phyloP scores from a whole-genome alignment of 441 rosid genomes.

The Corymbia calophylla region DNA sequence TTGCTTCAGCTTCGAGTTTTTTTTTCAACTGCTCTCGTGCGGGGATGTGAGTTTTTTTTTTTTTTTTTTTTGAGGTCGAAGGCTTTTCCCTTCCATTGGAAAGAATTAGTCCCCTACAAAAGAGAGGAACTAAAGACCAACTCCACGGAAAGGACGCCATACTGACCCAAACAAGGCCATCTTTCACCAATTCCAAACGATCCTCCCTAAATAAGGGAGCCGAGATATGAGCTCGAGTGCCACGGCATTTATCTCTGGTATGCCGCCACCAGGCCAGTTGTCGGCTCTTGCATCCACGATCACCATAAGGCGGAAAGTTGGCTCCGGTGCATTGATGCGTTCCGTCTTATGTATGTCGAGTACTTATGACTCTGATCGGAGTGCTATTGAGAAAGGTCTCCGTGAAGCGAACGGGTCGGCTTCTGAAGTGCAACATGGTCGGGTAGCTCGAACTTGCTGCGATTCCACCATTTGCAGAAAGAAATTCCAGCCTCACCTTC shows the following conservation, averaged over 20 bases:
- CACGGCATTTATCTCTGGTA: conserved; percentile 29
- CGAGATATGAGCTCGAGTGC: conserved; percentile 16
- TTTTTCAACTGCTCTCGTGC: not conserved
- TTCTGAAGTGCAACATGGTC: conserved; percentile 27
- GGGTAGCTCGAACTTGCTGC: conserved; percentile 19
- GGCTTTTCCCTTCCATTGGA: conserved; percentile 9
- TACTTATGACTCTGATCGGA: not conserved
- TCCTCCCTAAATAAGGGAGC: conserved; percentile 13
- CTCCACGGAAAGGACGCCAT: conserved; percentile 4
- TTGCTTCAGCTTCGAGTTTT: not conserved
- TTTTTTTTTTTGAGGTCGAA: not conserved
- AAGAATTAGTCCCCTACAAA: conserved; percentile 5
- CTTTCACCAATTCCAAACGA: conserved; percentile 25
- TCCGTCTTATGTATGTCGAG: conserved; percentile 15
- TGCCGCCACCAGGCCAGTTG: conserved; percentile 12
- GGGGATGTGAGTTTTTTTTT: not conserved
- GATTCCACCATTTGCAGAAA: conserved; percentile 25
- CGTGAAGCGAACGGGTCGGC: conserved; percentile 15
- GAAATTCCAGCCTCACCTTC: conserved; percentile 30
- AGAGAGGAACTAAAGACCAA: too few species aligned
- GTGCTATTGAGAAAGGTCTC: conserved; percentile 12
- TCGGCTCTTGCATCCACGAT: conserved; percentile 21
- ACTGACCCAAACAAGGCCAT: conserved; percentile 24
- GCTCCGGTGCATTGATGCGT: conserved; percentile 6
- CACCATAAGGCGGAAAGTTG: conserved; percentile 19